These are phyloP conservation scores for Phytophthora meadii DNA, from an alignment of 352 stramenopile species.

Conservation along the genomic window DNA sequence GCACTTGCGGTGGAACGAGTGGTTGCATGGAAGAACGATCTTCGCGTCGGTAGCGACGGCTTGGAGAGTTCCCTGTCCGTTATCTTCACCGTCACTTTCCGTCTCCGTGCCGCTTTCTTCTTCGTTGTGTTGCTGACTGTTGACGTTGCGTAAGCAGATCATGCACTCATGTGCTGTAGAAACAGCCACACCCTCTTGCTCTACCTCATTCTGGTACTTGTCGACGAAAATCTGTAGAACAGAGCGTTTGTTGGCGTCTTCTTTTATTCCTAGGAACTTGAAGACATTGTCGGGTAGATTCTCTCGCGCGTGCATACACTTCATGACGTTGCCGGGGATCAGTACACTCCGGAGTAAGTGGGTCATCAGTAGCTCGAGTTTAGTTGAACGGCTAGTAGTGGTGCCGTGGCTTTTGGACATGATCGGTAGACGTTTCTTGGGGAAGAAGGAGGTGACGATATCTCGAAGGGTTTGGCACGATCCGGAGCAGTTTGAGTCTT, in stretches of 20 bases:
- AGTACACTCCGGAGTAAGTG: neutral
- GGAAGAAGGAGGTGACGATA: neutral
- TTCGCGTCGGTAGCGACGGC: neutral
- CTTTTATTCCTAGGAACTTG: neutral
- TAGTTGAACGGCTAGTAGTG: neutral
- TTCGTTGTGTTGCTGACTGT: neutral
- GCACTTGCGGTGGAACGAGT: conserved; percentile 52
- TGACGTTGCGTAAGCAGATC: neutral
- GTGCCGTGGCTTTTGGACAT: neutral
- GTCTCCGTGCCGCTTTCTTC: neutral
- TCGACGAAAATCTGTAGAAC: neutral
- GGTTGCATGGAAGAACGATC: neutral
- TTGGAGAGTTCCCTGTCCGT: neutral
- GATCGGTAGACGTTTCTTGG: neutral
- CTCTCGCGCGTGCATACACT: neutral
- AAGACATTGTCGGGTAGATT: neutral
- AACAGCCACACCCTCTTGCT: neutral
- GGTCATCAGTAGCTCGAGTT: neutral
- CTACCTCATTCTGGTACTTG: neutral
- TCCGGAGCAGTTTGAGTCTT: neutral
- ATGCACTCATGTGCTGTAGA: neutral
- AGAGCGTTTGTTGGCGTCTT: neutral
- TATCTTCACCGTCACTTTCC: neutral
- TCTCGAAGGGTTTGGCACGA: neutral
- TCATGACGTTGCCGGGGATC: neutral